A percentile compares a stretch with the other conserved stretches of the same genome.
Conservation (phyloP, 352 stramenopile species). For the Phytopythium vexans region DNA sequence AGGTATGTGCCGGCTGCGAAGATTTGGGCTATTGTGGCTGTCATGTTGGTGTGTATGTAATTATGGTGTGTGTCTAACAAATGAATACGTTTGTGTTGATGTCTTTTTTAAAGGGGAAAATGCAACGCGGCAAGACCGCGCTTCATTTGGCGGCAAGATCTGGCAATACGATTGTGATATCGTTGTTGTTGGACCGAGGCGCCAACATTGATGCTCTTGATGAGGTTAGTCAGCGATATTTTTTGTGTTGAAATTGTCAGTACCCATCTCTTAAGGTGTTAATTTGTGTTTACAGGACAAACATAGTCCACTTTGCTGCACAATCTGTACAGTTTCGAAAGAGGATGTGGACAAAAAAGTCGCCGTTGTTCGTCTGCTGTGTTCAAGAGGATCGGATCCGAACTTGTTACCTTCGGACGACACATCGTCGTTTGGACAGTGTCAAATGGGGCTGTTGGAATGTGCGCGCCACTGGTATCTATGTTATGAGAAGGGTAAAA, state of each 20-base stretch:
- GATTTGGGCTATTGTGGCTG: no score
- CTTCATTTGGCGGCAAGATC: conserved; percentile 5
- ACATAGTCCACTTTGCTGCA: conserved; percentile 6
- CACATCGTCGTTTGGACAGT: background rate
- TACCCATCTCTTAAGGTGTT: background rate
- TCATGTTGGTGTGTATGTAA: no score
- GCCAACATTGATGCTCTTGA: conserved; percentile 2
- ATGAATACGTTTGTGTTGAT: no score
- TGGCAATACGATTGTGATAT: conserved; percentile 1
- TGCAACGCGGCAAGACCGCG: no score
- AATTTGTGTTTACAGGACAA: conserved; percentile 4
- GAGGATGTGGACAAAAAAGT: conserved; percentile 2
- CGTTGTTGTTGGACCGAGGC: no score
- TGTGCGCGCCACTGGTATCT: conserved; percentile 3
- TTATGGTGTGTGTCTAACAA: no score
- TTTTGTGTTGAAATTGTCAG: no score
- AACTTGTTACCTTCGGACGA: no score
- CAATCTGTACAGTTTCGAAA: conserved; percentile 2
- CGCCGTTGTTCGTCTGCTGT: conserved; percentile 6
- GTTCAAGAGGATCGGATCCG: background rate
- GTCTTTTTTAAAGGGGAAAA: no score
- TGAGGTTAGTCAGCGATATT: no score
- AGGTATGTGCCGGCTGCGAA: no score
- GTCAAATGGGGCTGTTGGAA: conserved; percentile 1
- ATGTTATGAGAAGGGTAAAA: background rate